A percentile compares a stretch with the other conserved stretches of the same genome.
These are phyloP conservation scores for Leavenworthia alabamica DNA, from an alignment of 345 rosid genomes.

Conservation along the genomic window DNA sequence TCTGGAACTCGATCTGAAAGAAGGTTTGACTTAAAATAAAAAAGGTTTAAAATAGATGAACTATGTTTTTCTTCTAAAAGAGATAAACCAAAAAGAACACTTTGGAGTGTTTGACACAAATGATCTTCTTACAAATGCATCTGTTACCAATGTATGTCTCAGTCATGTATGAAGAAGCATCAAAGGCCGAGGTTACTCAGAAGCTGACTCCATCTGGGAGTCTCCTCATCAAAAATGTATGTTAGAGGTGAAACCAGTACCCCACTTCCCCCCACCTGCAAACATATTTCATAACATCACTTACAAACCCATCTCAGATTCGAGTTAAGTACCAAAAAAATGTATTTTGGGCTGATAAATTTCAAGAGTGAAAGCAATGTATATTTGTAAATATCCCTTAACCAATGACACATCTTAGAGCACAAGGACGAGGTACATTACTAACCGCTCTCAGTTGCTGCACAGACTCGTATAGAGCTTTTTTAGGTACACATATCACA, in stretches of 20 bases:
- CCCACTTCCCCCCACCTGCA: constrained; percentile 88
- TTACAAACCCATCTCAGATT: background rate
- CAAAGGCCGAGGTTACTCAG: constrained; percentile 50
- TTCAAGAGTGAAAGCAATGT: background rate
- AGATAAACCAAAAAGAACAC: background rate
- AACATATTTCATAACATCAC: constrained; percentile 13
- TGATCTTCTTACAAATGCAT: too few relatives aligned
- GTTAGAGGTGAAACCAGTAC: constrained; percentile 84
- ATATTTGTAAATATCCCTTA: background rate
- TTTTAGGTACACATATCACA: constrained; percentile 78
- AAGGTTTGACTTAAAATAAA: too few relatives aligned
- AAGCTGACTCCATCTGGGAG: constrained; percentile 85
- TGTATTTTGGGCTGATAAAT: background rate
- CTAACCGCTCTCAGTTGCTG: constrained; percentile 85
- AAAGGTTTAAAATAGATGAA: too few relatives aligned
- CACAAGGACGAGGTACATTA: background rate
- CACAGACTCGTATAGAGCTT: constrained; percentile 64
- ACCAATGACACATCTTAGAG: background rate
- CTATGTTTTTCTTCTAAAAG: too few relatives aligned
- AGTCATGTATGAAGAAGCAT: background rate
- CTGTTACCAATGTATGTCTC: background rate
- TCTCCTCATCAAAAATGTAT: constrained; percentile 86
- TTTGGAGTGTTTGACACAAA: background rate
- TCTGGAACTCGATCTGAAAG: background rate
- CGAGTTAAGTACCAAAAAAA: background rate